Base-by-base conservation (phyloP, 1,139 yeast genomes). In the Candida dubliniensis region DNA sequence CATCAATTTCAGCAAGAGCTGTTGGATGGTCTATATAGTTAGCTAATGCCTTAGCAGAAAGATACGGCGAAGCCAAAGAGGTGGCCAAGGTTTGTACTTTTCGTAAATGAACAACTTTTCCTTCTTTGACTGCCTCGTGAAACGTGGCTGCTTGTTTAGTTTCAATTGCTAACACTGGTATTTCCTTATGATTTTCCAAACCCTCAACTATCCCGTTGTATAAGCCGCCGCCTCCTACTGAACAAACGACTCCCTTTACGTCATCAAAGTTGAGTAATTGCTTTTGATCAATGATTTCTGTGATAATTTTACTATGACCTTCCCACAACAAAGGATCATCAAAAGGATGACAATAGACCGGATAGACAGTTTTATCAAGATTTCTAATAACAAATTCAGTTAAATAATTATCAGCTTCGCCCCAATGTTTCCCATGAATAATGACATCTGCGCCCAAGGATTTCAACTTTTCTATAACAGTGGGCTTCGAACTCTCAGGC, bases 311-410 rank as follows among this genome's bases (percentile, higher is more conserved):
- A 2, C 69, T 55, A 48, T 71, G 76, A 10, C 77, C 77, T 25
- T 70, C 64, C 76, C 76, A 71, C 8, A 71, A 52, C 24, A 63
- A 44, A 3, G 66, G 64, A 48, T 70, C 56, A 49, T 71, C 75
- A 45, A 69, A 71, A 0, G 77, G 77, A 44, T 71, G 77, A 46
- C 71, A 66, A 47, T 71, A 71, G 10, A 71, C 59, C 4, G 69
- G 60, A 35, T 56, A 54, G 2, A 58, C 51, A 7, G 39, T 35
- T 3, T 51, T 45, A 18, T 50, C 51, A 12, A 59, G 55, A 9
- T 42, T 37, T 2, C 44, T 43, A 29, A 55, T 57, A 42, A 70
- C 56, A 13, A 51, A 40, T 0, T 50, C 44, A 15, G 58, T 56
- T 36, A 71, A 59, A 47, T 60, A 59, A 7, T 50, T 49, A 48